Evolutionary conservation across 441 rosid species (phyloP).

Genomic region (Populus tomentosa): DNA sequence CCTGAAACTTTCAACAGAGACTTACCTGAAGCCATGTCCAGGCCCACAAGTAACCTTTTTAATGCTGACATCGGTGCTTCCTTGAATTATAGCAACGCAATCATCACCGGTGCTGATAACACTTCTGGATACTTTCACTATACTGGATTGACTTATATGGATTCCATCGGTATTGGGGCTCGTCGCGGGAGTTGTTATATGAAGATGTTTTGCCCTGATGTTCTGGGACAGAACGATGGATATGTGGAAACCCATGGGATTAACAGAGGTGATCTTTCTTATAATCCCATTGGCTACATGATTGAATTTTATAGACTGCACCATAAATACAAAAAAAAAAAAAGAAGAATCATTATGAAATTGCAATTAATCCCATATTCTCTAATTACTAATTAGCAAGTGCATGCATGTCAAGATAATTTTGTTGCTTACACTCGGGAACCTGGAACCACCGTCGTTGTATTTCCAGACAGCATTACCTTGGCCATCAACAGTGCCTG

Average conservation of each 20-base stretch:
- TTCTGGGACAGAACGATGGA: constrained; percentile 32
- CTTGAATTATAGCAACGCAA: constrained; percentile 53
- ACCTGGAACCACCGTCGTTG: constrained; percentile 16
- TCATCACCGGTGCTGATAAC: constrained; percentile 52
- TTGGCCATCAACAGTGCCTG: constrained; percentile 53
- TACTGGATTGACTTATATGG: constrained; percentile 48
- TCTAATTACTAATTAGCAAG: too few relatives aligned
- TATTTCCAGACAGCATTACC: constrained; percentile 44
- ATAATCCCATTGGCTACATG: constrained; percentile 27
- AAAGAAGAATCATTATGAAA: background rate
- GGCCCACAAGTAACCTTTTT: constrained; percentile 60
- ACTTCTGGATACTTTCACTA: constrained; percentile 30
- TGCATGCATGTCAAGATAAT: background rate
- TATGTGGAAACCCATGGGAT: constrained; percentile 70
- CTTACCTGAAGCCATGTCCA: constrained; percentile 74
- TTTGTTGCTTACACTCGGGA: constrained; percentile 48
- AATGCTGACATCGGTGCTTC: constrained; percentile 38
- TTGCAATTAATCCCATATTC: background rate
- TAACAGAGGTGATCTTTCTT: constrained; percentile 37
- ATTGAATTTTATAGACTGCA: constrained; percentile 41
- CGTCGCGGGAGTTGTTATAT: constrained; percentile 34
- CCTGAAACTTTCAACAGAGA: background rate
- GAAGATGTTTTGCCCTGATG: constrained; percentile 23
- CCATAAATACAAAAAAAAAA: background rate
- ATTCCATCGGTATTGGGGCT: constrained; percentile 76